Evolutionary conservation across 768 basidiomycete species (phyloP).

Genomic region (Kwoniella botswanensis): DNA sequence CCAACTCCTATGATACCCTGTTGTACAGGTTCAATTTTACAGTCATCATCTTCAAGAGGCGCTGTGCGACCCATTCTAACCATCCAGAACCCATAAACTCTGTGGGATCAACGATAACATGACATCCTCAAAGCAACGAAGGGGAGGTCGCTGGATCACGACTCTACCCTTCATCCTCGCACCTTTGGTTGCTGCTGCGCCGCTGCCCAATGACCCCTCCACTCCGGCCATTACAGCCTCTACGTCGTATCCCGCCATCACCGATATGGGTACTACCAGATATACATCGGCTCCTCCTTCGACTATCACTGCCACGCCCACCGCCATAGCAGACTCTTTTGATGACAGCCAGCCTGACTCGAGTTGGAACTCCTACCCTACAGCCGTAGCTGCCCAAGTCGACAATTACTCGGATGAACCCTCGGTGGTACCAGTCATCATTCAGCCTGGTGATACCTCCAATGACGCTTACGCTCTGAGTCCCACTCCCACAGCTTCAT

Average conservation of each 20-base stretch:
- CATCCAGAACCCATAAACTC: background rate
- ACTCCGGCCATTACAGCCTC: background rate
- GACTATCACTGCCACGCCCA: background rate
- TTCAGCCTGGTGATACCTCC: conserved; percentile 2
- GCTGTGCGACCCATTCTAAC: conserved; percentile 4
- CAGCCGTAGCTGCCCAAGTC: background rate
- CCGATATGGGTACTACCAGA: background rate
- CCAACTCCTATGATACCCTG: background rate
- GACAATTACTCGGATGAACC: background rate
- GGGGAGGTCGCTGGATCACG: conserved; percentile 2
- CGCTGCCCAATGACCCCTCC: conserved; percentile 11
- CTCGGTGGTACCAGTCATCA: conserved; percentile 11
- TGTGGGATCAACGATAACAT: background rate
- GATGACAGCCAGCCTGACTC: background rate
- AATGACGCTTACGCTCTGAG: background rate
- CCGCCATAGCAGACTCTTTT: background rate
- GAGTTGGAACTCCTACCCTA: background rate
- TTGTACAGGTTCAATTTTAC: background rate
- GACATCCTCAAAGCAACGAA: background rate
- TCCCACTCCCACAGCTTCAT: conserved; percentile 45
- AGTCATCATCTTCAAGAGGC: background rate
- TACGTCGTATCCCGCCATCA: conserved; percentile 1
- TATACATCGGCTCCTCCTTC: background rate
- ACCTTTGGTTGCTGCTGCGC: conserved; percentile 17
- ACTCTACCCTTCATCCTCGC: conserved; percentile 7